Percentiles rank a stretch among this genome's conserved stretches.
Evolutionary conservation across 139 green algal genomes (phyloP).

Genomic region (Ettlia oleoabundans): DNA sequence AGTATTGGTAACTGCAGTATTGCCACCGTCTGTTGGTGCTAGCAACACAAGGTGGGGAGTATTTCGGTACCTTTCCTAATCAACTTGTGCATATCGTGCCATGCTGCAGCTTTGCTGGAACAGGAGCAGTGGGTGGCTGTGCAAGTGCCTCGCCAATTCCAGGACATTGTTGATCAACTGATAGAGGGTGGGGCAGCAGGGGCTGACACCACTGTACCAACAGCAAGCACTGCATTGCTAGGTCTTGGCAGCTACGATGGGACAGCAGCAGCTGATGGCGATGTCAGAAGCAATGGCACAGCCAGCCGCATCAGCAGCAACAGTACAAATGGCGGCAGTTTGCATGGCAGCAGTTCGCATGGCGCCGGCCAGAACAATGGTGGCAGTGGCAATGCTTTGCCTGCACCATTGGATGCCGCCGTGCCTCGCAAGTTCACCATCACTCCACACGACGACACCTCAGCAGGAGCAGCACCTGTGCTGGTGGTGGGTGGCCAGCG

Average conservation of each 20-base stretch:
- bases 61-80: too few relatives aligned
- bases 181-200: slow-evolving; percentile 28
- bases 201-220: not conserved
- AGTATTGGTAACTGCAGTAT: not conserved
- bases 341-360: too few relatives aligned
- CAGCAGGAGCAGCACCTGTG: not conserved
- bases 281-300: not conserved
- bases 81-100: too few relatives aligned
- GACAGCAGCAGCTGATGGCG: too few relatives aligned
- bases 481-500: slow-evolving; percentile 48
- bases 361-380: too few relatives aligned
- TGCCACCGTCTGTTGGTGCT: not conserved
- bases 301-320: not conserved
- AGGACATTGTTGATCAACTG: slow-evolving; percentile 59
- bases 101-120: slow-evolving; percentile 49
- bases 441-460: not conserved
- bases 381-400: too few relatives aligned
- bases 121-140: slow-evolving; percentile 72
- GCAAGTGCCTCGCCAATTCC: slow-evolving; percentile 62
- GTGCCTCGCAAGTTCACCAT: slow-evolving; percentile 41
- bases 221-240: not conserved
- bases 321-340: too few relatives aligned
- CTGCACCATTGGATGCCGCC: not conserved
- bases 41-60: too few relatives aligned
- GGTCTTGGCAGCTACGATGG: too few relatives aligned